phyloP scores from a whole-genome alignment of 2,329 filamentous ascomycete genomes.

The Sporothrix globosa region DNA sequence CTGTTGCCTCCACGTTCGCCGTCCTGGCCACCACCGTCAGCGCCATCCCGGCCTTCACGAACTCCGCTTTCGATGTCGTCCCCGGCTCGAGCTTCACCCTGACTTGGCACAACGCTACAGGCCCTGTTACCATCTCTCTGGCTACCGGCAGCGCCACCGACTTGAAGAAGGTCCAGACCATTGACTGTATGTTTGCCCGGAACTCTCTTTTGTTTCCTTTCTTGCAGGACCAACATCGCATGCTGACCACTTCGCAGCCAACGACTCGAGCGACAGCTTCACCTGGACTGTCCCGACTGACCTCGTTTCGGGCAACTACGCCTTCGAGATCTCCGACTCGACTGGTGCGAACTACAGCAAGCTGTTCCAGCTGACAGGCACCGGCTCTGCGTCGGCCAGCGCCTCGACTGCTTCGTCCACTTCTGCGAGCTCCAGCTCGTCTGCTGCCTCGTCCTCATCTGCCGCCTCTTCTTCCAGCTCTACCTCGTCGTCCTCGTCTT shows the following conservation, averaged over 20 bases:
- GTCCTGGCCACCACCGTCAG: slow-evolving; percentile 43
- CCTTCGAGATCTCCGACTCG: slow-evolving; percentile 51
- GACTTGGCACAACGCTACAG: slow-evolving; percentile 48
- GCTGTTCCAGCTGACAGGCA: slow-evolving; percentile 44
- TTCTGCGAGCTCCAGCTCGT: slow-evolving; percentile 26
- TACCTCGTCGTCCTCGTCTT: not conserved
- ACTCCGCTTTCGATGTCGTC: slow-evolving; percentile 41
- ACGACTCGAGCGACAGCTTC: slow-evolving; percentile 44
- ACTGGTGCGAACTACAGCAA: slow-evolving; percentile 50
- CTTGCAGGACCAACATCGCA: not conserved
- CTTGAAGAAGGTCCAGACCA: slow-evolving; percentile 44
- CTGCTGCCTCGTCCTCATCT: slow-evolving; percentile 33
- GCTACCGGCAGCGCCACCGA: slow-evolving; percentile 45
- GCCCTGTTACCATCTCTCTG: slow-evolving; percentile 50
- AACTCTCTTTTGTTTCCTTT: too few species aligned
- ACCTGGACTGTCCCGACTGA: slow-evolving; percentile 46
- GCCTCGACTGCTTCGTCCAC: slow-evolving; percentile 35
- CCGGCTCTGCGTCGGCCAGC: slow-evolving; percentile 35
- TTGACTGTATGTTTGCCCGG: slow-evolving; percentile 45
- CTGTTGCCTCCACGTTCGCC: slow-evolving; percentile 44
- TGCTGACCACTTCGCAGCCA: slow-evolving; percentile 40
- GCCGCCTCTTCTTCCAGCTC: slow-evolving; percentile 33
- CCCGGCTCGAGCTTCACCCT: slow-evolving; percentile 50
- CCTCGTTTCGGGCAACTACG: slow-evolving; percentile 49
- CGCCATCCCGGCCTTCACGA: slow-evolving; percentile 42